phyloP scores from a whole-genome alignment of 2,329 filamentous ascomycete genomes.

The Ceratocystis albifundus region DNA sequence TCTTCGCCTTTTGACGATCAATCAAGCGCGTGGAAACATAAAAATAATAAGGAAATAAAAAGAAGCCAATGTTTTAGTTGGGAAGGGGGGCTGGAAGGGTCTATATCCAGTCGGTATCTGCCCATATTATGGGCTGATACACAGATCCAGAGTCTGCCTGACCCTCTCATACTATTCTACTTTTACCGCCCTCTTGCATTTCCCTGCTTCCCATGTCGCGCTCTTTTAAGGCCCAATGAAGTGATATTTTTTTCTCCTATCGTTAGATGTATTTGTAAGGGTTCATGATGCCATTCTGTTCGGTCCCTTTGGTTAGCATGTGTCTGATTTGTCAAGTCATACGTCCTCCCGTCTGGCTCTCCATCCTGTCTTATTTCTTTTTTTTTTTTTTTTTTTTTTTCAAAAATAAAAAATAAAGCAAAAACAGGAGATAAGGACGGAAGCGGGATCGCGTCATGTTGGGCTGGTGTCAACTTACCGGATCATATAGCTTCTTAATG shows the following conservation, averaged over 20 bases:
- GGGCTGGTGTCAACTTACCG: conserved; percentile 47
- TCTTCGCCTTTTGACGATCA: background rate
- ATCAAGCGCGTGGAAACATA: background rate
- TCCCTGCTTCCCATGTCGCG: background rate
- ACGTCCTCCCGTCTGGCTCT: background rate
- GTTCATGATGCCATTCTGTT: conserved; percentile 96
- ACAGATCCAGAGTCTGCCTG: background rate
- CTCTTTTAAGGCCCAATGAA: background rate
- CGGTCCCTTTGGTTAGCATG: conserved; percentile 6
- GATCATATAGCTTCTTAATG: conserved; percentile 88
- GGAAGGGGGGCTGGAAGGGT: conserved; percentile 11
- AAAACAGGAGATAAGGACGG: too few species aligned
- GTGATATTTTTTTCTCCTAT: background rate
- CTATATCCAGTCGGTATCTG: conserved; percentile 6
- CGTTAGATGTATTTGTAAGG: conserved; percentile 85
- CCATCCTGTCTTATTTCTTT: too few species aligned
- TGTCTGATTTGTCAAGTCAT: background rate
- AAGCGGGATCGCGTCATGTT: too few species aligned
- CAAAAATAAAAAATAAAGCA: too few species aligned
- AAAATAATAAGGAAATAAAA: background rate
- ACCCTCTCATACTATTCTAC: background rate
- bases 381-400: too few species aligned
- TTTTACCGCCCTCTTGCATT: background rate
- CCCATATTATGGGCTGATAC: background rate
- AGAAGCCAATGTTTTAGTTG: background rate